Base-by-base conservation (phyloP, 768 basidiomycete species). In the Amanita molliuscula region DNA sequence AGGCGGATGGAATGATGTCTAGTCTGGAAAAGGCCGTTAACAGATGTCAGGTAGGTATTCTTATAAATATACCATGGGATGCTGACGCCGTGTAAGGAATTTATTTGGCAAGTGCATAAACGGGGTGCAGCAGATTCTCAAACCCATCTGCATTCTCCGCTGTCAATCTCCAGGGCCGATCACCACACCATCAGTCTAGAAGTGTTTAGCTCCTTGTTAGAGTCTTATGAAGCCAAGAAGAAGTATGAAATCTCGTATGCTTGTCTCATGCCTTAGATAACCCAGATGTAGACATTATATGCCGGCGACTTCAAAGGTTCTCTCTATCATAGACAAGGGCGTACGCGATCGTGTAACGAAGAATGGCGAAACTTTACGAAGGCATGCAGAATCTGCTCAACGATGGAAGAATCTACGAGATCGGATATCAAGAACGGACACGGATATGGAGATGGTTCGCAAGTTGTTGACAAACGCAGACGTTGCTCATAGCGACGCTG, bases 1-100 rank as follows among this genome's bases (percentile, higher is more conserved):
- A 97, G 64, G 94, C 95, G 37, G 90, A 93, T 62, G 91, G 90
- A 21, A 96, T 98, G 95, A 95, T 98, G 91, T 80, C 80, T 25
- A 89, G 88, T 59, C 68, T 99, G 56, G 90, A 97, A 69, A 98
- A 95, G 65, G 91, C 88, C 7, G 82, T 95, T 38, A 82, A 82
- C 59, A 81, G 88, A 55, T 94, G 91, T 70, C 86, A 89, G 72
- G 91, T 90, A 58, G 55, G 81, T 59, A 42, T 49, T 47, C 25
- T 43, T 31, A 34, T 44, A 44, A 31, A 6, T 38, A 21, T n/a
- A n/a, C 29, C 9, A 25, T 47, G 29, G 23, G 25, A 55, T 51
- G 41, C 42, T 51, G 26, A 55, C 51, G 41, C 37, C 28, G 37
- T 23, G 16, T 16, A 60, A 88, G 88, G 88, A 90, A 59, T 92